phyloP scores from a whole-genome alignment of 257 asterid species.

The Nicotiana attenuata region DNA sequence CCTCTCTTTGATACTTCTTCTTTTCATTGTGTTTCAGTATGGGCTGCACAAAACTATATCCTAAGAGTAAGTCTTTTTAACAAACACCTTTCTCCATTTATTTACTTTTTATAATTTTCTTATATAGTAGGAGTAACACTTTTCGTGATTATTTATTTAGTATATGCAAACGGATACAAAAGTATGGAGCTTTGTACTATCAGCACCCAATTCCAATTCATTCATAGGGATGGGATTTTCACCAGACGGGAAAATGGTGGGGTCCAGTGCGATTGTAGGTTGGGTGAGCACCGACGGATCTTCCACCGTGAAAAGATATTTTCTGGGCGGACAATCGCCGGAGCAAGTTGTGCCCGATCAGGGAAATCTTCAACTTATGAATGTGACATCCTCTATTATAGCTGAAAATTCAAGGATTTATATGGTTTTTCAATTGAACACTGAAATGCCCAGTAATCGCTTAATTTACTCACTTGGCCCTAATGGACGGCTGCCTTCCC shows the following conservation, averaged over 20 bases:
- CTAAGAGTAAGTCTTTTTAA: conserved; percentile 59
- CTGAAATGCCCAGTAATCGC: conserved; percentile 29
- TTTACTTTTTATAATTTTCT: not conserved
- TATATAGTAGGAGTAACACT: not conserved
- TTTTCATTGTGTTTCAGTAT: conserved; percentile 54
- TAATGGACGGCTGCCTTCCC: conserved; percentile 30
- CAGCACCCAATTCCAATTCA: conserved; percentile 53
- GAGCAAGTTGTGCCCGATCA: conserved; percentile 27
- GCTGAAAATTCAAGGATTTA: conserved; percentile 33
- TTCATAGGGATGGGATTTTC: conserved; percentile 69
- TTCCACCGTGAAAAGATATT: conserved; percentile 29
- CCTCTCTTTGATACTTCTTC: conserved; percentile 53
- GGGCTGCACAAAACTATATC: conserved; percentile 58
- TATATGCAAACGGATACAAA: conserved; percentile 37
- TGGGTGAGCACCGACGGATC: conserved; percentile 38
- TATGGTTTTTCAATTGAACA: conserved; percentile 51
- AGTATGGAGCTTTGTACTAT: conserved; percentile 61
- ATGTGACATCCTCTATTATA: conserved; percentile 34
- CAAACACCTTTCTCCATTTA: not conserved
- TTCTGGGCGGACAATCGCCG: conserved; percentile 45
- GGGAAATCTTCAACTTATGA: conserved; percentile 38
- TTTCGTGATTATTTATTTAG: conserved; percentile 23
- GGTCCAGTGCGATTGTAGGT: conserved; percentile 69
- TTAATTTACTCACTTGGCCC: conserved; percentile 67
- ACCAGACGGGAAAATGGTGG: conserved; percentile 56